Base-by-base conservation (phyloP, 495 filamentous ascomycete species). In the Aspergillus bertholletiae region DNA sequence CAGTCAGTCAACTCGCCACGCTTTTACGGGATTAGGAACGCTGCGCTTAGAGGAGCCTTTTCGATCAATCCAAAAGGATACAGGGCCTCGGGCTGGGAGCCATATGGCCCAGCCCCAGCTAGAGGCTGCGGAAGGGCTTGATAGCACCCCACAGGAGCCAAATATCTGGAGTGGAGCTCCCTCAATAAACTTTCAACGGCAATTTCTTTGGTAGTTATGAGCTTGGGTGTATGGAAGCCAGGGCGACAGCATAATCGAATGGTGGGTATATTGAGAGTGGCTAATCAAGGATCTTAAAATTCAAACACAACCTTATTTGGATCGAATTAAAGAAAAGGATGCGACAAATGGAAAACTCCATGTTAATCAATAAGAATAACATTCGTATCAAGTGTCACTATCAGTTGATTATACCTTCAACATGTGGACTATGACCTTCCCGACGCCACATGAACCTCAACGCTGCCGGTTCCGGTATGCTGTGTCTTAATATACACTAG, bases 91-190 rank as follows among this genome's bases (percentile, higher is more conserved):
- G 18, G 15, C 3, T 13, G 18, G 15, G 37, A 32, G 30, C 13
- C 18, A n/a, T 40, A 20, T 20, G 37, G 2, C 3, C 15, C 37
- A 40, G 15, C 17, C 37, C 17, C 37, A 43, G 9, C 7, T 15
- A 5, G 39, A 44, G 20, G 35, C 23, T 41, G 32, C 18, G 23
- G 45, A 48, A 7, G 17, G 15, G 15, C 35, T n/a, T 7, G 22
- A 7, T 18, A 46, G 27, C 32, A 37, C 11, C 3, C 53, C 50
- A 11, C 61, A 56, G 21, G 43, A 50, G 23, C 43, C 54, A 28
- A 71, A 60, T 47, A 48, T 52, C 5, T 74, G 71, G 72, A 60
- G 62, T 37, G 73, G 58, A 37, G 71, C 69, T 9, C 71, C 73
- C 2, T 64, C 69, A 1, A 54, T 61, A 21, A 63, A 62, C 18